phyloP scores from a whole-genome alignment of 2,329 filamentous ascomycete species.

The Purpureocillium lavendulum region DNA sequence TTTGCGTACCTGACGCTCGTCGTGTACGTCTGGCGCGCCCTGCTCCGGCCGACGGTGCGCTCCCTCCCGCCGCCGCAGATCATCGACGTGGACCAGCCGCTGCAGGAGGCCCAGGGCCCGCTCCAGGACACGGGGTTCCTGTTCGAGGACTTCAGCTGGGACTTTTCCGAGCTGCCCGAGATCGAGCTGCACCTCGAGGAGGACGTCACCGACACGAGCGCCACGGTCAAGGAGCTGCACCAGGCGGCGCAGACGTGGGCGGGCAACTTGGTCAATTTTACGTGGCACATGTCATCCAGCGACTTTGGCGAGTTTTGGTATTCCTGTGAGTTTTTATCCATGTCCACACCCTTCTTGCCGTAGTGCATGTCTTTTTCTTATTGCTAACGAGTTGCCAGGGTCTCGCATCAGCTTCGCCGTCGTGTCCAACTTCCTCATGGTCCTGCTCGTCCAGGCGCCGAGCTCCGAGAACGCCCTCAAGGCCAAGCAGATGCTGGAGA shows the following conservation, averaged over 20 bases:
- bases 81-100: slow-evolving; percentile 4
- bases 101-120: background rate
- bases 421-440: slow-evolving; percentile 9
- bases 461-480: slow-evolving; percentile 6
- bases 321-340: slow-evolving; percentile 5
- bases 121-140: background rate
- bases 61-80: slow-evolving; percentile 7
- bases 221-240: slow-evolving; percentile 8
- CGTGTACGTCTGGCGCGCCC: slow-evolving; percentile 8
- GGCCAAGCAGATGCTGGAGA: slow-evolving; percentile 8
- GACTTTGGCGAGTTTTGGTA: slow-evolving; percentile 9
- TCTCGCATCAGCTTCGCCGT: slow-evolving; percentile 8
- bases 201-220: slow-evolving; percentile 5
- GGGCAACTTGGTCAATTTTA: slow-evolving; percentile 1
- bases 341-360: too few relatives aligned
- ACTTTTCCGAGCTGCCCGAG: slow-evolving; percentile 7
- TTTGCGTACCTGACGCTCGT: slow-evolving; percentile 9
- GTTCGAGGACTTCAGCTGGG: slow-evolving; percentile 7
- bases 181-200: slow-evolving; percentile 8
- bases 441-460: slow-evolving; percentile 9
- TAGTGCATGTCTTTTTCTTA: background rate
- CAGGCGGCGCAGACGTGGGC: slow-evolving; percentile 8
- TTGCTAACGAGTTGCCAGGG: slow-evolving; percentile 1
- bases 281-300: slow-evolving; percentile 5
- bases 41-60: slow-evolving; percentile 8